Base-by-base conservation (phyloP, 768 basidiomycete species). In the Amanita subjunquillea region DNA sequence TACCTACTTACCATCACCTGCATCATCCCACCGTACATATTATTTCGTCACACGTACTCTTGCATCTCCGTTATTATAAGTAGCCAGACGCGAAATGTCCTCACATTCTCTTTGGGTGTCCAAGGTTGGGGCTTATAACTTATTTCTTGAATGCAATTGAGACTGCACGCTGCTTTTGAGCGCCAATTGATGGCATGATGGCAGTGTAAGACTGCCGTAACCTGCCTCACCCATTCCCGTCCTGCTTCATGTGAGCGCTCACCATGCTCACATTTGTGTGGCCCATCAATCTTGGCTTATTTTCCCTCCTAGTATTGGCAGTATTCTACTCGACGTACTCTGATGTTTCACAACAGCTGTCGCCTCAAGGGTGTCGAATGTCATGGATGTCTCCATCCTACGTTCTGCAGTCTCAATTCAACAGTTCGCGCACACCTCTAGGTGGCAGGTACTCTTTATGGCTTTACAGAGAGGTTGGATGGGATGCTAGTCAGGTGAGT, bases 351-450 rank as follows among this genome's bases (percentile, higher is more conserved):
- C 60, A 68, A 38, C 71, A 68, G 34, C 71, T 90, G 50, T 91
- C 90, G 0, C 87, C 88, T 4, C 87, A 91, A 74, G 90, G 89
- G 79, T 97, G 93, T 67, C 80, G 86, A 36, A 97, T 97, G 93
- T 91, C 91, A 49, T 93, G 82, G 76, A 96, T 95, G 93, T 87
- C 81, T 3, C 94, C 94, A 2, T 87, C 87, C 0, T 98, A 98
- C 65, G 65, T 90, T 15, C 74, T 81, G 32, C 83, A 95, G 58
- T 62, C 74, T 6, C 74, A 72, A 36, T 85, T 93, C 58, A 76
- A 91, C 59, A 57, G 68, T 13, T 69, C 77, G 3, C 85, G 87
- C 83, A 84, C 85, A 22, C 80, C 82, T 2, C 72, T 94, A 9
- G 82, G 83, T 3, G 66, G 62, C 30, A 75, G 90, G 48, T 96